A percentile compares a stretch with the other conserved stretches of the same genome.
phyloP scores from a whole-genome alignment of 805 yeast species.

The Lipomyces orientalis region DNA sequence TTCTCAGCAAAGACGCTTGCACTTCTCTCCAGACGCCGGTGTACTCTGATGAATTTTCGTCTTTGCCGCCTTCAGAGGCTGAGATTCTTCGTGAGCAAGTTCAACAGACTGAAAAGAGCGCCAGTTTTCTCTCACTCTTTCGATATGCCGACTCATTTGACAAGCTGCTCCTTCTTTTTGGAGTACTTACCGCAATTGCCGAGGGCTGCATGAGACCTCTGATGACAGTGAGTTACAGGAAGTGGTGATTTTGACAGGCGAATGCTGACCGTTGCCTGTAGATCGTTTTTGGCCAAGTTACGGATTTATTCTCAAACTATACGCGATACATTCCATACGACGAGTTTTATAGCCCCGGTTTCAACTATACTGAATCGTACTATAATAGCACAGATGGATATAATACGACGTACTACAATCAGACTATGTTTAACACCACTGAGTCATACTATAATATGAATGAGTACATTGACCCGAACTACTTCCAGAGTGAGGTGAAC shows the following conservation, averaged over 20 bases:
- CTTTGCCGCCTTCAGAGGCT: conserved; percentile 45
- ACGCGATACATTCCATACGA: conserved; percentile 35
- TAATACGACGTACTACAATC: conserved; percentile 17
- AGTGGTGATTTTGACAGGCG: not conserved
- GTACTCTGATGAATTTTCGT: conserved; percentile 29
- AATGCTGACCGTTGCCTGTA: conserved; percentile 43
- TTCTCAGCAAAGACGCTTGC: not conserved
- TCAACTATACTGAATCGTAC: conserved; percentile 46
- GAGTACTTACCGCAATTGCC: conserved; percentile 45
- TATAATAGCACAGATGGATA: conserved; percentile 19
- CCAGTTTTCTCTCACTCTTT: conserved; percentile 43
- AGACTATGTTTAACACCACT: conserved; percentile 13
- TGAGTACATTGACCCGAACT: conserved; percentile 29
- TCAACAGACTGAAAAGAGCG: conserved; percentile 35
- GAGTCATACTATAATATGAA: conserved; percentile 15
- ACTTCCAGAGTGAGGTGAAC: conserved; percentile 30
- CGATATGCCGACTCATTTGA: conserved; percentile 47
- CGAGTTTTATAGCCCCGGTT: conserved; percentile 43
- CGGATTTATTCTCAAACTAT: conserved; percentile 45
- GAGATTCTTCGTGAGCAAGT: conserved; percentile 46
- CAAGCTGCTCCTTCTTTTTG: conserved; percentile 42
- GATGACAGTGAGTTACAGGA: conserved; percentile 34
- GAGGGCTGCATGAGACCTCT: conserved; percentile 51
- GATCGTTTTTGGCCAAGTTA: conserved; percentile 51
- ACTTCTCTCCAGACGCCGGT: conserved; percentile 8